A percentile compares a stretch with the other conserved stretches of the same genome.
These are phyloP conservation scores for Cicer cuneatum DNA, from an alignment of 306 rosid species.

Conservation along the genomic window DNA sequence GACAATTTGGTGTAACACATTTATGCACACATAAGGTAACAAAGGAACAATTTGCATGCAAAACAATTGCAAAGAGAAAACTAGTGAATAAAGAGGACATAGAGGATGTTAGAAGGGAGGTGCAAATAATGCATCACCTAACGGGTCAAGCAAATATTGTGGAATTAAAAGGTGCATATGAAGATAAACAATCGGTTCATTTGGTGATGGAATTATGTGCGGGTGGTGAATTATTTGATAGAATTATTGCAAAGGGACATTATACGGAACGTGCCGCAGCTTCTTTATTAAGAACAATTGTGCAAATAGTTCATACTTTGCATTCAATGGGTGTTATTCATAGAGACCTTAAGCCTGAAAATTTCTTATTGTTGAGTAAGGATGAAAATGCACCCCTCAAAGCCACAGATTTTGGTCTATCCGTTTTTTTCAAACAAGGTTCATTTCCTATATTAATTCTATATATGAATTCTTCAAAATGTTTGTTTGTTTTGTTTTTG, in stretches of 20 bases:
- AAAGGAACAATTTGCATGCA: constrained; percentile 80
- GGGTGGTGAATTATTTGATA: constrained; percentile 49
- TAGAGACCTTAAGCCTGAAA: constrained; percentile 65
- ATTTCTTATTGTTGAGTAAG: constrained; percentile 52
- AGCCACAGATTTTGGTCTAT: constrained; percentile 59
- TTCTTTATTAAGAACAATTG: constrained; percentile 44
- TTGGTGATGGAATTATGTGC: constrained; percentile 51
- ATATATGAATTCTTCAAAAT: no score
- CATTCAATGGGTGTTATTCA: constrained; percentile 56
- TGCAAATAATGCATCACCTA: constrained; percentile 87
- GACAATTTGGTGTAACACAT: constrained; percentile 89
- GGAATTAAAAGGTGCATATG: constrained; percentile 68
- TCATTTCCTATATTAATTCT: neutral
- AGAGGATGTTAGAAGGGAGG: constrained; percentile 94
- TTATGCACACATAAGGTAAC: constrained; percentile 70
- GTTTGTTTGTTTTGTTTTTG: no score
- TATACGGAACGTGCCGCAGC: constrained; percentile 53
- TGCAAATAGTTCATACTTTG: constrained; percentile 44
- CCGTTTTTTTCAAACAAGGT: constrained; percentile 58
- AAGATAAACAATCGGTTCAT: constrained; percentile 49
- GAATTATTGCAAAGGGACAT: constrained; percentile 49
- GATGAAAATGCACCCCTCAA: constrained; percentile 55
- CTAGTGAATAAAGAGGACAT: constrained; percentile 82
- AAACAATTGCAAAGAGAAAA: constrained; percentile 88
- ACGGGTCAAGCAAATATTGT: constrained; percentile 87